Evolutionary conservation across 1,139 yeast species (phyloP), one percentile per base, ranked within the genome.

Genomic region (Kodamaea anthophila): DNA sequence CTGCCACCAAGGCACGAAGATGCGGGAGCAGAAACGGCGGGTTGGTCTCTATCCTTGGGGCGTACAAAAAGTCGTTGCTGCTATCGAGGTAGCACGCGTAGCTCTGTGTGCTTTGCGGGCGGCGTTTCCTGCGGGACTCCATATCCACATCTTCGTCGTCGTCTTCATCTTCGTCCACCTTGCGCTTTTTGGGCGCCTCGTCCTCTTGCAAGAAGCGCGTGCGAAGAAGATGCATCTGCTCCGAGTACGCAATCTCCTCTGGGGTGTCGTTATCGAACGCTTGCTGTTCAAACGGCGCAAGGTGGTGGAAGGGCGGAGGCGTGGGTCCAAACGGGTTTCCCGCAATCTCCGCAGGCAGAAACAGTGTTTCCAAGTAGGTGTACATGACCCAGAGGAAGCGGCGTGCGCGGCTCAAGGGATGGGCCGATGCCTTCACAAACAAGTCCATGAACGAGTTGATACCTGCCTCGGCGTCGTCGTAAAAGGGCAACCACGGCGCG

Each of bases 331-430:
- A 87, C 3, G 95, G 91, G 43, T 83, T 83, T 3, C 46, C 34
- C 3, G 55, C 54, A 13, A 86, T 53, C 35, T 73, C 74, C 21
- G 68, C 77, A 1, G 65, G 59, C 0, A 68, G 54, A 39, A 82
- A 64, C 36, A 70, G 67, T 0, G 95, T 82, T 48, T 91, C 96
- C 40, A 83, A 59, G 46, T 81, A 83, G 3, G 86, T 70, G 60
- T 85, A 86, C 36, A 85, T 53, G 23, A 91, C 57, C 97, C 97
- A 91, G 37, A 91, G 55, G 43, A 91, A 78, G 19, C 91, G 67
- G 30, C 65, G 59, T 3, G 86, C 87, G 39, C 96, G 66, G 38
- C 76, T 77, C 21, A 52, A 55, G 4, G 94, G 85, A 38, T 59
- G 63, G 14, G 70, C 55, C 24, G 53, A 53, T 1, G 71, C 51